phyloP scores from a whole-genome alignment of 2,329 filamentous ascomycete species.

The Magnaporthiopsis poae region DNA sequence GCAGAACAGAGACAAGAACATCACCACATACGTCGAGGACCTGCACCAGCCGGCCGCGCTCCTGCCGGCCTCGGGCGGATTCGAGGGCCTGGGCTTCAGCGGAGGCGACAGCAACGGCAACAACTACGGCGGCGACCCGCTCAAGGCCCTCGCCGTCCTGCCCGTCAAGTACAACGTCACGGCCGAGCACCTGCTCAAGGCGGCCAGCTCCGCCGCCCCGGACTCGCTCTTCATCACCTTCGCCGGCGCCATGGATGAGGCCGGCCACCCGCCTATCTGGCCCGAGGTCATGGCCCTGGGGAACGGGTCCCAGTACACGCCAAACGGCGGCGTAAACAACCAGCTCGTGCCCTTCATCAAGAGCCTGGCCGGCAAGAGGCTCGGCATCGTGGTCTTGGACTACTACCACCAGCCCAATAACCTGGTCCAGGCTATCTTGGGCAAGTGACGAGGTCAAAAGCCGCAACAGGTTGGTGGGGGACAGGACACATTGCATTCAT shows the following conservation, averaged over 20 bases:
- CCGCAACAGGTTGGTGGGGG: not conserved
- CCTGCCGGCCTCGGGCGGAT: not conserved
- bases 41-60: slow-evolving; percentile 32
- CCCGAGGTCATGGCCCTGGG: slow-evolving; percentile 38
- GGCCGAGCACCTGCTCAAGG: slow-evolving; percentile 27
- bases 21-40: slow-evolving; percentile 38
- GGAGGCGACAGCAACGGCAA: slow-evolving; percentile 20
- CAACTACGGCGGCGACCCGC: not conserved
- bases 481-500: not conserved
- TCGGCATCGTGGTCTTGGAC: slow-evolving; percentile 44
- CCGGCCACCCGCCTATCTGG: slow-evolving; percentile 27
- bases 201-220: slow-evolving; percentile 24
- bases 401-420: slow-evolving; percentile 35
- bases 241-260: slow-evolving; percentile 32
- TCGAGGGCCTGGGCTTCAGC: slow-evolving; percentile 13
- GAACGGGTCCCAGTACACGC: slow-evolving; percentile 26
- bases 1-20: slow-evolving; percentile 22
- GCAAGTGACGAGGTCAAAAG: not conserved
- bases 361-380: slow-evolving; percentile 28
- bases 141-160: slow-evolving; percentile 16
- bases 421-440: slow-evolving; percentile 23
- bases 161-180: slow-evolving; percentile 34
- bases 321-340: slow-evolving; percentile 14
- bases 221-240: slow-evolving; percentile 39
- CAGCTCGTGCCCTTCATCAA: slow-evolving; percentile 17